Evolutionary conservation across 192 early-diverging fungal genomes (phyloP), one percentile per base, ranked within the genome.

Genomic region (Geranomyces variabilis): DNA sequence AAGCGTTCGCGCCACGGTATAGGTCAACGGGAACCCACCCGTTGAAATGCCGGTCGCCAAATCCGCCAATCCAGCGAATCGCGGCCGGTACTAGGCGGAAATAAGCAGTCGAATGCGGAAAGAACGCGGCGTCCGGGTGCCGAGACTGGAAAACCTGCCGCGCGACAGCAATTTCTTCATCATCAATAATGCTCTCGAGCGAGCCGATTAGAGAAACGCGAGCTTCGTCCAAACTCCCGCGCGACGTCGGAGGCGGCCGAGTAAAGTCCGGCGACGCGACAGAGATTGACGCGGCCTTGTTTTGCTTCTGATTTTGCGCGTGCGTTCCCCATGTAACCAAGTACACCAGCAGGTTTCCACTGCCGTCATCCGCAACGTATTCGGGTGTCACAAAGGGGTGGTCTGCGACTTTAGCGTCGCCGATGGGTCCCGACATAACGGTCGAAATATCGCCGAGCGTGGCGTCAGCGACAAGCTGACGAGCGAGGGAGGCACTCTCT

Each of bases 311-410:
- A 22, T 69, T 69, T 7, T 29, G 47, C 5, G 67, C 67, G 33
- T 69, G 67, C 26, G 67, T 69, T 9, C 67, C 67, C 67, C 67
- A 69, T 31, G 67, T 69, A 0, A 69, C 67, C 17, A 69, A 33
- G 48, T 69, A 69, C 55, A 69, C 26, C 19, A 69, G 31, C 17
- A 48, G 48, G 21, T 57, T 19, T 30, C 67, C 67, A 19, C 45
- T 51, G 55, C 48, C 56, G 19, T 69, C 67, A 41, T 69, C 67
- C 8, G 67, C 31, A 22, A 69, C 22, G 29, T 69, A 69, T 22
- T 69, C 67, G 14, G 67, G 67, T 26, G 67, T 69, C 3, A 47
- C 55, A 31, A 69, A 69, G 9, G 67, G 67, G 17, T 30, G 55
- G 30, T 34, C 43, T 47, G 45, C 41, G 43, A 29, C 31, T 8